These are phyloP conservation scores for Orobanche coerulescens DNA, from an alignment of 257 asterid species.

Conservation along the genomic window DNA sequence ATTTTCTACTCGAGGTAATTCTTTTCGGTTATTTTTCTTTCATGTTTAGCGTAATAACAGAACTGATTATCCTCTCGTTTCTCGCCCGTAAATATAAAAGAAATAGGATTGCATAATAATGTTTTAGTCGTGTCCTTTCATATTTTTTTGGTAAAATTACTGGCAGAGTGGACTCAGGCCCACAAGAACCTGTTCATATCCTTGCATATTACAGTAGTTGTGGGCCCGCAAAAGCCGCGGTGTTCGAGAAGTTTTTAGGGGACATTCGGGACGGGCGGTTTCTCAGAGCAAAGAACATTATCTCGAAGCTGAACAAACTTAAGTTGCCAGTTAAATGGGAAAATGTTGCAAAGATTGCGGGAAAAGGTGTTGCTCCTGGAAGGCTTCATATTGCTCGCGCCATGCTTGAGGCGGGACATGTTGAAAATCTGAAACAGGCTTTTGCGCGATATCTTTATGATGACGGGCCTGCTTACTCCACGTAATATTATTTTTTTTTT, in stretches of 20 bases:
- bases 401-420: constrained; percentile 94
- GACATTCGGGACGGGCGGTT: constrained; percentile 77
- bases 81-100: background rate
- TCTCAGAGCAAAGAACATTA: constrained; percentile 81
- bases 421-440: constrained; percentile 88
- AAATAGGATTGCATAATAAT: background rate
- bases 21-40: background rate
- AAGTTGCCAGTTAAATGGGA: constrained; percentile 87
- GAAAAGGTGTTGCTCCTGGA: constrained; percentile 94
- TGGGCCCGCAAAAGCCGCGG: constrained; percentile 61
- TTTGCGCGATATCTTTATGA: constrained; percentile 80
- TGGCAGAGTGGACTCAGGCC: constrained; percentile 55
- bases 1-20: constrained; percentile 71
- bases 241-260: constrained; percentile 54
- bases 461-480: constrained; percentile 97
- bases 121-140: no score
- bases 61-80: background rate
- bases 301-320: constrained; percentile 69
- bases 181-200: constrained; percentile 90
- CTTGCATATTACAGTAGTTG: constrained; percentile 96
- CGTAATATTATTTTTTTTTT: constrained; percentile 34
- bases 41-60: background rate
- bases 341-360: constrained; percentile 72
- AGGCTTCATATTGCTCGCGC: constrained; percentile 97
- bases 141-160: background rate